A percentile compares a stretch with the other conserved stretches of the same genome.
Evolutionary conservation across 768 basidiomycete species (phyloP).

Genomic region (Kwoniella botswanensis): DNA sequence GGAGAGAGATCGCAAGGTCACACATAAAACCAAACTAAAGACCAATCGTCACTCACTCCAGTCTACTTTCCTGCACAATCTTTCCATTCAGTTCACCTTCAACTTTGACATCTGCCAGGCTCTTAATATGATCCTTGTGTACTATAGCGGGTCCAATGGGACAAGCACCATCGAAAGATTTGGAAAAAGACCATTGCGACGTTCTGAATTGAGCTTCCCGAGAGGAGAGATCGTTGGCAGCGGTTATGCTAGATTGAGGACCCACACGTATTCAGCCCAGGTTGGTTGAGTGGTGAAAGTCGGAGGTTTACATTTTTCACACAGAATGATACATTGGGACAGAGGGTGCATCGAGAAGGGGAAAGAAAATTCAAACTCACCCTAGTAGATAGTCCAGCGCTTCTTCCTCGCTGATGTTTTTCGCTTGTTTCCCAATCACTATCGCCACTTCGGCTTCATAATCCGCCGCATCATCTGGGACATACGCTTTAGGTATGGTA

Average conservation of each 20-base stretch:
- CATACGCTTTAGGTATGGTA: slow-evolving; percentile 43
- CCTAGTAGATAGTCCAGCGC: slow-evolving; percentile 85
- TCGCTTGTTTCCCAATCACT: slow-evolving; percentile 80
- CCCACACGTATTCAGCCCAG: no score
- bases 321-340: no score
- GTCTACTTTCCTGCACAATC: slow-evolving; percentile 74
- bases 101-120: slow-evolving; percentile 71
- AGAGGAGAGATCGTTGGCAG: slow-evolving; percentile 69
- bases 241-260: slow-evolving; percentile 58
- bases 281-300: no score
- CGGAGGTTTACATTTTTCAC: no score
- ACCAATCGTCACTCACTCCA: slow-evolving; percentile 64
- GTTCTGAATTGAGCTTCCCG: slow-evolving; percentile 78
- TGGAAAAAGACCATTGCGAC: slow-evolving; percentile 87
- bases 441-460: slow-evolving; percentile 61
- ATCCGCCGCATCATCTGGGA: slow-evolving; percentile 47
- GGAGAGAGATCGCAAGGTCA: not conserved
- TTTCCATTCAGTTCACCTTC: slow-evolving; percentile 71
- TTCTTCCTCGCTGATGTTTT: slow-evolving; percentile 76
- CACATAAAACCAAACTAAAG: no score
- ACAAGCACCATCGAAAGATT: slow-evolving; percentile 73
- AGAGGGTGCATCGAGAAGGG: not conserved
- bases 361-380: slow-evolving; percentile 52
- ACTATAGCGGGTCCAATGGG: slow-evolving; percentile 84
- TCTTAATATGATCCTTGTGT: slow-evolving; percentile 66